Evolutionary conservation across 108 stramenopile species (phyloP).

Genomic region (Nannochloropsis oceanica): DNA sequence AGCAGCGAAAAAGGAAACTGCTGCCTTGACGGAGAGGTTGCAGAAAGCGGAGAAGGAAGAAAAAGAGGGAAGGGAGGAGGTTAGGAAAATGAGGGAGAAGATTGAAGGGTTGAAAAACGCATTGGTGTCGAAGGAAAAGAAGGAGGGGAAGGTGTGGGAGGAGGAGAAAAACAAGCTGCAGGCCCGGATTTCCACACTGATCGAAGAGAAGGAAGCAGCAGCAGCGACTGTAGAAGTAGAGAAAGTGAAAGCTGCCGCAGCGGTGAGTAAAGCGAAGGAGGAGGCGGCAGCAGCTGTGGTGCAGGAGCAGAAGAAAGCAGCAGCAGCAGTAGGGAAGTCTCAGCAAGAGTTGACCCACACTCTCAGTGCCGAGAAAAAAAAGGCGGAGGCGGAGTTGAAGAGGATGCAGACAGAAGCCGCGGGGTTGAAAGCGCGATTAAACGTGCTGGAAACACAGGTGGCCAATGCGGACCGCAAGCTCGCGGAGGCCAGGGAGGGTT

Average conservation of each 20-base stretch:
- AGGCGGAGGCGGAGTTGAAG: background rate
- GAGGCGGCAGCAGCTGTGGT: background rate
- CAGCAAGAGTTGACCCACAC: background rate
- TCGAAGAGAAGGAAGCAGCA: background rate
- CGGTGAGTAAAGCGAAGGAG: background rate
- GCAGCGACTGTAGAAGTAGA: background rate
- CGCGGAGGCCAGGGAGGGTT: background rate
- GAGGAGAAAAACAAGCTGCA: background rate
- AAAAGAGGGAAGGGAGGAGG: background rate
- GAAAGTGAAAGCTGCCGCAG: background rate
- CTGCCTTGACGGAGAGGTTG: background rate
- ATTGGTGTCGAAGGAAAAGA: background rate
- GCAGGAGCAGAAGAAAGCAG: background rate
- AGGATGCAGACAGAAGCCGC: background rate
- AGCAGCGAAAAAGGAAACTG: background rate
- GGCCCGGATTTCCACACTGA: background rate
- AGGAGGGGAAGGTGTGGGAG: background rate
- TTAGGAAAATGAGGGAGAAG: background rate
- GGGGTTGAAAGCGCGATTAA: background rate
- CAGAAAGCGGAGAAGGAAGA: background rate
- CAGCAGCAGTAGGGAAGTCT: background rate
- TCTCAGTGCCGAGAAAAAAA: background rate
- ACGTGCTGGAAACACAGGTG: background rate
- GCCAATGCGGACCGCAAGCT: background rate
- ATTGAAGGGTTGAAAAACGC: background rate